Conservation (phyloP, 2,329 filamentous ascomycete species). For the Colletotrichum sp. region DNA sequence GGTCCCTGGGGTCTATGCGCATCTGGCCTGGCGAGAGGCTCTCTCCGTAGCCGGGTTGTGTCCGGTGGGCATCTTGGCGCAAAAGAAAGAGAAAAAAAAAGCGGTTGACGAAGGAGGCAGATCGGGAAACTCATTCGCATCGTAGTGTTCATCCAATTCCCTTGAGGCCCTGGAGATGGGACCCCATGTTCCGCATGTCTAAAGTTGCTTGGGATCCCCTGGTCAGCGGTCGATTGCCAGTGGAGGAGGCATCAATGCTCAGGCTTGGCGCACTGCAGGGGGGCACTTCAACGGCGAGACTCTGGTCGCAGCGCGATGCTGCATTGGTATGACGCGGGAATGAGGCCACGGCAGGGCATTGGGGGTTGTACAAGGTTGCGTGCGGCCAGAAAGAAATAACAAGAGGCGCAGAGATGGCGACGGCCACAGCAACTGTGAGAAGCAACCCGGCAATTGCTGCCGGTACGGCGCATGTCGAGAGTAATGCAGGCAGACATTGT, state of each 20-base stretch:
- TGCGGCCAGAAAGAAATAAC: not conserved
- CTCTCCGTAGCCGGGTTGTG: not conserved
- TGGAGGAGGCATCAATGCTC: not conserved
- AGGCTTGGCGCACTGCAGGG: not conserved
- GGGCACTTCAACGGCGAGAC: not conserved
- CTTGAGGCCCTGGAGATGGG: not conserved
- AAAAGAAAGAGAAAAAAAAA: not conserved
- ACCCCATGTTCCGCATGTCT: not conserved
- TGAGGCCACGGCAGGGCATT: not conserved
- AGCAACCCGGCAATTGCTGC: not conserved
- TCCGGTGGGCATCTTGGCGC: not conserved
- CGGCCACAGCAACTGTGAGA: not conserved
- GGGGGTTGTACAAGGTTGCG: not conserved
- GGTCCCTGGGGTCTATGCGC: not conserved
- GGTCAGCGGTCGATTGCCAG: not conserved
- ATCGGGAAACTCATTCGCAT: constrained; percentile 9
- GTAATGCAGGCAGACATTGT: not conserved
- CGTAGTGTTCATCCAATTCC: not conserved
- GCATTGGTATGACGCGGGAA: constrained; percentile 11
- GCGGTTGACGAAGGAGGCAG: not conserved
- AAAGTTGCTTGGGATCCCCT: not conserved
- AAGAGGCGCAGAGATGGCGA: not conserved
- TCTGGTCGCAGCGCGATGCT: not conserved
- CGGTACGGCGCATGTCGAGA: not conserved
- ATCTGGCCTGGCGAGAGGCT: not conserved